A percentile compares a stretch with the other conserved stretches of the same genome.
Evolutionary conservation across 108 stramenopile genomes (phyloP).

Genomic region (Epipyxis sp.): DNA sequence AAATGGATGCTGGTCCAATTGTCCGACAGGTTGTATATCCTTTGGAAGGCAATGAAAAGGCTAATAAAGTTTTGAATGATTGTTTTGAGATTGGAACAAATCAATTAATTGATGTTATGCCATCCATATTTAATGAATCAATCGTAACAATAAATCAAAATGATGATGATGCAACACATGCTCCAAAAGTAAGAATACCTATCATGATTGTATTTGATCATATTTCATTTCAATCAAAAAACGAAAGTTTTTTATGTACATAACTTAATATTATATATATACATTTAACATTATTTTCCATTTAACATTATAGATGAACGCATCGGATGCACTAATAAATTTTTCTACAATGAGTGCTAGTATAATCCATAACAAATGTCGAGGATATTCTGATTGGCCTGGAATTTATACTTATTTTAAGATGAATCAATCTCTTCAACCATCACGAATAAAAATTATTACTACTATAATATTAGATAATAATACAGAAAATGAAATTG

Average conservation of each 20-base stretch:
- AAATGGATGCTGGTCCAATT: slow-evolving; percentile 97
- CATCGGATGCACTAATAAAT: slow-evolving; percentile 41
- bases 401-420: slow-evolving; percentile 73
- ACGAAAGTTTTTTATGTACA: too few species aligned
- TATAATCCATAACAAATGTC: slow-evolving; percentile 72
- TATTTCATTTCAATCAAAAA: too few species aligned
- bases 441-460: background rate
- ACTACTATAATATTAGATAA: slow-evolving; percentile 32
- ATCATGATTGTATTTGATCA: background rate
- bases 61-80: slow-evolving; percentile 70
- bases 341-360: slow-evolving; percentile 64
- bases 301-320: too few species aligned
- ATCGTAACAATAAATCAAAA: slow-evolving; percentile 62
- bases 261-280: too few species aligned
- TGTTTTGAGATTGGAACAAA: slow-evolving; percentile 84
- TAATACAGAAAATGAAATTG: slow-evolving; percentile 2
- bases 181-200: slow-evolving; percentile 71
- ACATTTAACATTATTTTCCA: too few species aligned
- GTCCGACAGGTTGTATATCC: slow-evolving; percentile 63
- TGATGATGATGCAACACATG: slow-evolving; percentile 69
- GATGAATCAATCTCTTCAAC: slow-evolving; percentile 52
- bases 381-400: slow-evolving; percentile 92
- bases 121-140: slow-evolving; percentile 56
- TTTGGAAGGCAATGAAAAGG: slow-evolving; percentile 74
- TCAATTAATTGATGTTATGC: slow-evolving; percentile 68